Evolutionary conservation across 179 eudicot species (phyloP), one percentile per base, ranked within the genome.

Genomic region (Gypsophila paniculata): DNA sequence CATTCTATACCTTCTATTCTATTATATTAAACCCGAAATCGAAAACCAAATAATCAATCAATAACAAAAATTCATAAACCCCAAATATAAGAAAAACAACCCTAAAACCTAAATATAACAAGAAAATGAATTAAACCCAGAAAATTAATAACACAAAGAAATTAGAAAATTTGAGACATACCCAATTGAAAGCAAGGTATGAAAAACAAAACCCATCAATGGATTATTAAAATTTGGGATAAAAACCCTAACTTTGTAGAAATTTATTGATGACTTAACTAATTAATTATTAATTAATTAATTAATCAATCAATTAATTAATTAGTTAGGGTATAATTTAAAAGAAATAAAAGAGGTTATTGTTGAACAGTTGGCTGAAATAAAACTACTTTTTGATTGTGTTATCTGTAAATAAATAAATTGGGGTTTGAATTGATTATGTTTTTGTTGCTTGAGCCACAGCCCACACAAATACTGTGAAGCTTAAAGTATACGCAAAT

Each of bases 201-300:
- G 25, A 48, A 39, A 46, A 11, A 38, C 72, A 79, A 65, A 76
- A 73, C 75, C 84, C 77, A 63, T 58, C 19, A 81, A 69, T 19
- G 44, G 9, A 61, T 34, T 4, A 6, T 62, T n/a, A 44, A 21
- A 23, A 72, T 72, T 74, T 51, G 17, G 2, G 3, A 67, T 62
- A 65, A 6, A 64, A 65, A 52, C 64, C 65, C 65, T 36, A 42
- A 42, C 22, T 1, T 64, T 38, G n/a, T 39, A 32, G 59, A 15
- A 54, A 38, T 63, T 42, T 69, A 55, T 6, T 61, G 70, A 73
- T 69, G 74, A 73, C 1, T 2, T 2, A 42, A 42, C 42, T 36
- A 36, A 44, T 44, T 44, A n/a, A n/a, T n/a, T n/a, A n/a, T n/a
- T n/a, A n/a, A 4, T 29, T 29, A 29, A 29, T 29, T 29, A 29